Evolutionary conservation across 768 basidiomycete genomes (phyloP).

Genomic region (Rhodocollybia butyracea): DNA sequence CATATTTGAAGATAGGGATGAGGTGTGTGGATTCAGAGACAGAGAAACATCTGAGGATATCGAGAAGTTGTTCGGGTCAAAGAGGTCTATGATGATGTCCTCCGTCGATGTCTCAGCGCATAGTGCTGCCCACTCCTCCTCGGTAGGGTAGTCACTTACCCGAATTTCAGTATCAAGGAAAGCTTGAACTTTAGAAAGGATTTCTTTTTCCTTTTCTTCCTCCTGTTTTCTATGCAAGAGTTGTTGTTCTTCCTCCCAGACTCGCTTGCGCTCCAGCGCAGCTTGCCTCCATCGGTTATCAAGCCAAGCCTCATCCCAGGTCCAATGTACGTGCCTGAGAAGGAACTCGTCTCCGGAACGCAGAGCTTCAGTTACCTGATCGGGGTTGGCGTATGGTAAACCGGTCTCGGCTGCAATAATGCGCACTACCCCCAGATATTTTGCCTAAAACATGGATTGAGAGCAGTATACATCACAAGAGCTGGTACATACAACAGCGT

Average conservation of each 20-base stretch:
- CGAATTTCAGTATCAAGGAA: neutral
- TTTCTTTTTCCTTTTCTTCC: neutral
- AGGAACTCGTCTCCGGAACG: neutral
- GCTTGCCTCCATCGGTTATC: neutral
- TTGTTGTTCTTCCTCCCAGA: neutral
- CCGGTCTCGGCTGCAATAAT: too few species aligned
- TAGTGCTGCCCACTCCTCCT: neutral
- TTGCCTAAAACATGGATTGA: too few species aligned
- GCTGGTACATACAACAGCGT: too few species aligned
- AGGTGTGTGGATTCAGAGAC: too few species aligned
- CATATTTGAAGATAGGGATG: too few species aligned
- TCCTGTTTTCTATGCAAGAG: neutral
- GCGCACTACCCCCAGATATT: too few species aligned
- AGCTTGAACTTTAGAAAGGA: neutral
- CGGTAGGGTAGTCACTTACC: neutral
- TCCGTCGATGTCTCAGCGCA: too few species aligned
- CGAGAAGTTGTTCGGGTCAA: neutral
- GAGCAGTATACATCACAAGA: too few species aligned
- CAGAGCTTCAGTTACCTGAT: neutral
- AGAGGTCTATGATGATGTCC: neutral
- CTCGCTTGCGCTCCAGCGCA: neutral
- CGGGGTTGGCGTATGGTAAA: neutral
- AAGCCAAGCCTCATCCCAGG: neutral
- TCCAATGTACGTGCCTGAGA: neutral
- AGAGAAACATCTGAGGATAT: neutral